A percentile compares a stretch with the other conserved stretches of the same genome.
These are phyloP conservation scores for Colletotrichum sp. DNA, from an alignment of 2,329 filamentous ascomycete genomes.

Conservation along the genomic window DNA sequence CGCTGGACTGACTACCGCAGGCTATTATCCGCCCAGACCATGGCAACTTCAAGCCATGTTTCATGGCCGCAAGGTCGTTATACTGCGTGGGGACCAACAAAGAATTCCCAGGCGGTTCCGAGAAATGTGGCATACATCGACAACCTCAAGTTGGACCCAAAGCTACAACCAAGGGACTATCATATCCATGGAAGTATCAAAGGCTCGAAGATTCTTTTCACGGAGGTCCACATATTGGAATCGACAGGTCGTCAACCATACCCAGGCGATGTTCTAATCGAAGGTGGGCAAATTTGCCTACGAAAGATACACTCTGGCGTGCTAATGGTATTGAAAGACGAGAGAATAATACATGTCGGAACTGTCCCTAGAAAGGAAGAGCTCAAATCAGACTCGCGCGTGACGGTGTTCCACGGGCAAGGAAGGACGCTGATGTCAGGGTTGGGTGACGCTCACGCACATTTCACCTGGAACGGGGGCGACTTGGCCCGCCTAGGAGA, in stretches of 20 bases:
- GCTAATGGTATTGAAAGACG: background rate
- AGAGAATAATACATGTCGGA: background rate
- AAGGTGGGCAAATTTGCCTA: background rate
- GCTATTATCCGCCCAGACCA: background rate
- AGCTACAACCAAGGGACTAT: background rate
- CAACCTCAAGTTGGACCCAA: background rate
- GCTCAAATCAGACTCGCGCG: background rate
- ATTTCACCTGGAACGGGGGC: background rate
- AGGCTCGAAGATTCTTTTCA: background rate
- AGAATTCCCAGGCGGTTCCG: background rate
- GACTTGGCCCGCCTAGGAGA: background rate
- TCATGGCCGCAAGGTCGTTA: background rate
- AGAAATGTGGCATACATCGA: background rate
- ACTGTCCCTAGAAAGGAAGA: background rate
- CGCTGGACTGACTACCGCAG: rapidly evolving
- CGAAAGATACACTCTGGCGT: rapidly evolving
- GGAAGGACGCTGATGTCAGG: background rate
- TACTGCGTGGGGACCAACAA: background rate
- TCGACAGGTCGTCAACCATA: background rate
- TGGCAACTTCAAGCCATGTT: background rate
- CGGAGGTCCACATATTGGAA: background rate
- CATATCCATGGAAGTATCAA: background rate
- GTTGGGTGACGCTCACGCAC: background rate
- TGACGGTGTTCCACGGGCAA: background rate
- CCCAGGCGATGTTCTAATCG: background rate